Evolutionary conservation across 768 basidiomycete genomes (phyloP).

Genomic region (Russula sp.): DNA sequence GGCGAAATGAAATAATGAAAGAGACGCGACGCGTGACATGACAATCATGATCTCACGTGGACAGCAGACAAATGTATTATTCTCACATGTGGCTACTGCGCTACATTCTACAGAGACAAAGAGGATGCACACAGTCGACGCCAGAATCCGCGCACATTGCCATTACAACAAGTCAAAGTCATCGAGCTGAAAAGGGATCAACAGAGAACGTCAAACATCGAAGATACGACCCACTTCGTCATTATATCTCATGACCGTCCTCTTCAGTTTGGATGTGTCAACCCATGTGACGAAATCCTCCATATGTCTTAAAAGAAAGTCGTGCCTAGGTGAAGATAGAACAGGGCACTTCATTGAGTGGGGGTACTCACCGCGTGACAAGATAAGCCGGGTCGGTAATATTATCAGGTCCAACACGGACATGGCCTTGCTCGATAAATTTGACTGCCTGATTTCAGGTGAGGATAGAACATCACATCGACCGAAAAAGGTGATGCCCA

Average conservation of each 20-base stretch:
- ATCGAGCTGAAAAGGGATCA: conserved; percentile 59
- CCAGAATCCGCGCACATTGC: too few relatives aligned
- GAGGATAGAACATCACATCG: conserved; percentile 1
- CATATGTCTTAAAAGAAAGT: conserved; percentile 62
- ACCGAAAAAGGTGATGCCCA: conserved; percentile 30
- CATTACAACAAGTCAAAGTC: conserved; percentile 80
- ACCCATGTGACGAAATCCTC: conserved; percentile 99
- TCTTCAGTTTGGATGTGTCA: conserved; percentile 93
- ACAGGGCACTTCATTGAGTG: conserved; percentile 4
- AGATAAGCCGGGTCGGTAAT: conserved; percentile 95
- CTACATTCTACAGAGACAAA: neutral
- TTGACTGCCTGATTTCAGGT: conserved; percentile 69
- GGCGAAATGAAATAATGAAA: too few relatives aligned
- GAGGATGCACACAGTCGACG: neutral
- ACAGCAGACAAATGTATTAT: neutral
- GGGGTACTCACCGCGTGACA: conserved; percentile 63
- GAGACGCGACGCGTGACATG: conserved; percentile 2
- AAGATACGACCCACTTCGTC: conserved; percentile 60
- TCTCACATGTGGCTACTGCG: too few relatives aligned
- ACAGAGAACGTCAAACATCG: neutral
- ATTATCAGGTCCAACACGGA: conserved; percentile 93
- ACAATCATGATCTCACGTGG: neutral
- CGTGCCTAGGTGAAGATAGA: neutral
- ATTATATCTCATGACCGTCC: conserved; percentile 93
- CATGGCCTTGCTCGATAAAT: conserved; percentile 97